A percentile compares a stretch with the other conserved stretches of the same genome.
phyloP scores from a whole-genome alignment of 1,139 yeast genomes.

The Meyerozyma carpophila region DNA sequence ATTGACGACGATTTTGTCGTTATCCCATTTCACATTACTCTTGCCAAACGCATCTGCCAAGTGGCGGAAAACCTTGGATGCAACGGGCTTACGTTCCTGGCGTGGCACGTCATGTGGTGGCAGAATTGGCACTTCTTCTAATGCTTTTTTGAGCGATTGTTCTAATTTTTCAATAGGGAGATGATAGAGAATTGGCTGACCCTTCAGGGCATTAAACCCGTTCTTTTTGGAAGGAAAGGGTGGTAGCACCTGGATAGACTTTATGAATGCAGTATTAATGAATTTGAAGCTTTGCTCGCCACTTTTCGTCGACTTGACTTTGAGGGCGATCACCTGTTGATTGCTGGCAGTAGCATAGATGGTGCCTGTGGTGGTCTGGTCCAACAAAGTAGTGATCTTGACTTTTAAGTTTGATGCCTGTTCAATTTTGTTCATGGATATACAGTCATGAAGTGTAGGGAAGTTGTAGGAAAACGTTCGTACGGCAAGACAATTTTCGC shows the following conservation, averaged over 20 bases:
- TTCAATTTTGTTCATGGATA: conserved; percentile 26
- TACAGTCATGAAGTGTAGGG: not conserved
- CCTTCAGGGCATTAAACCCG: conserved; percentile 5
- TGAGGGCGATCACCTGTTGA: conserved; percentile 20
- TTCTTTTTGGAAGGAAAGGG: conserved; percentile 18
- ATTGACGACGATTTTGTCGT: conserved; percentile 18
- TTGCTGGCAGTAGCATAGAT: conserved; percentile 51
- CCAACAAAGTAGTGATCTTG: conserved; percentile 54
- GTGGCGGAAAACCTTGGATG: conserved; percentile 15
- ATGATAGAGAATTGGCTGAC: conserved; percentile 5
- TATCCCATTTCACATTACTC: conserved; percentile 21
- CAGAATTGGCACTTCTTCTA: not conserved
- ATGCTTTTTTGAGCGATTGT: conserved; percentile 7
- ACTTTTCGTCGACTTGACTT: conserved; percentile 14
- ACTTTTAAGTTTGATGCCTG: conserved; percentile 44
- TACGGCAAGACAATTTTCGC: not conserved
- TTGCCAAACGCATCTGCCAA: conserved; percentile 17
- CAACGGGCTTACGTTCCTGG: conserved; percentile 10
- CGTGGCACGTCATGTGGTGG: not conserved
- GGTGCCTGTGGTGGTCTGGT: conserved; percentile 52
- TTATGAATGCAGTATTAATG: conserved; percentile 55
- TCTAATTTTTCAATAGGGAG: conserved; percentile 16
- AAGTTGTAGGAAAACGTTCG: not conserved
- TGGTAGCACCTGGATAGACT: conserved; percentile 40
- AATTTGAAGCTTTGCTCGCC: conserved; percentile 39